These are phyloP conservation scores for Lasiodiplodia citricola DNA, from an alignment of 2,329 filamentous ascomycete species.

Conservation along the genomic window DNA sequence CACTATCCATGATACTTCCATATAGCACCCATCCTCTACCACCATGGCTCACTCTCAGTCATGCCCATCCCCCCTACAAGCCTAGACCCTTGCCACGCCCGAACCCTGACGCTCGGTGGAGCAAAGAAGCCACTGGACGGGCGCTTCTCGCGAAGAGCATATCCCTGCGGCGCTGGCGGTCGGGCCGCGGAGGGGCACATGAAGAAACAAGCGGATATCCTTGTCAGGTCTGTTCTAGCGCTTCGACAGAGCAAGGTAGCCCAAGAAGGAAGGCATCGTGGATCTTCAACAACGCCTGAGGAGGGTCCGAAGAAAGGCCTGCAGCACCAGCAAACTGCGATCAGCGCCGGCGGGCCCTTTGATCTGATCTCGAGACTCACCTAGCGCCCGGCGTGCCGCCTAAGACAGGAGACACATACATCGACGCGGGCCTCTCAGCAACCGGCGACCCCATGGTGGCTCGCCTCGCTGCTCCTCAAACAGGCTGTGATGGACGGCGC, in stretches of 20 bases:
- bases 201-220: background rate
- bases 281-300: background rate
- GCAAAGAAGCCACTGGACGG: background rate
- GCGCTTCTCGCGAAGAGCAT: background rate
- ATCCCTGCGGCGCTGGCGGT: slow-evolving; percentile 11
- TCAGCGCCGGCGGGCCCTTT: background rate
- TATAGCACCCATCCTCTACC: slow-evolving; percentile 1
- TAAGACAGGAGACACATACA: slow-evolving; percentile 8
- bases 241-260: background rate
- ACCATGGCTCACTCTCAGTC: background rate
- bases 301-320: slow-evolving; percentile 12
- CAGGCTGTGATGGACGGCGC: slow-evolving; percentile 2
- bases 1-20: slow-evolving; percentile 10
- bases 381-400: slow-evolving; percentile 19
- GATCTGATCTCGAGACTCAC: background rate
- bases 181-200: slow-evolving; percentile 3
- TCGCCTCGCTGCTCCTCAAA: slow-evolving; percentile 12
- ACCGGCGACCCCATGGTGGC: background rate
- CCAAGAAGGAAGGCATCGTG: slow-evolving; percentile 12
- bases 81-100: slow-evolving; percentile 5
- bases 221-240: slow-evolving; percentile 2
- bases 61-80: background rate
- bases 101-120: slow-evolving; percentile 8
- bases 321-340: background rate
- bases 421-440: background rate